Percentiles rank a stretch among this genome's conserved stretches.
Conservation (phyloP, 345 rosid species). For the Sisymbrium irio region DNA sequence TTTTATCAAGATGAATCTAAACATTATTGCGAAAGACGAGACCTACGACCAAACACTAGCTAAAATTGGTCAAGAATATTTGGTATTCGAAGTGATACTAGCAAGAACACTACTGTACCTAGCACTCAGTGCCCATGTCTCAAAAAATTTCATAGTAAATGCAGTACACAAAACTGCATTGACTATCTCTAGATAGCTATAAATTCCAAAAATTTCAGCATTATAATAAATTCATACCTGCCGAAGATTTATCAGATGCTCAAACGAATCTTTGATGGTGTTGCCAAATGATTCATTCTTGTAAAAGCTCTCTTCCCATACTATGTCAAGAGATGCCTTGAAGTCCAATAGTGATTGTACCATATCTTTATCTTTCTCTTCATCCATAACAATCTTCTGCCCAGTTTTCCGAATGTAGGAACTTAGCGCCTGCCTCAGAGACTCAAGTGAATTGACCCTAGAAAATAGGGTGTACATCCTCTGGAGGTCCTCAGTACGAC, state of each 20-base stretch:
- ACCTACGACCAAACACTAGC: neutral
- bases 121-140: neutral
- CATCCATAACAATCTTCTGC: conserved; percentile 85
- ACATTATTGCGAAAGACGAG: neutral
- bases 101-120: conserved; percentile 2
- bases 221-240: conserved; percentile 51
- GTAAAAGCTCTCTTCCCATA: conserved; percentile 91
- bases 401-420: conserved; percentile 82
- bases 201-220: neutral
- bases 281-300: conserved; percentile 88
- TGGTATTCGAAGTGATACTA: neutral
- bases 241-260: conserved; percentile 91
- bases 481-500: conserved; percentile 83
- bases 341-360: conserved; percentile 80
- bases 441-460: conserved; percentile 86
- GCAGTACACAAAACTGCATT: neutral
- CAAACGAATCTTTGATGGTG: conserved; percentile 93
- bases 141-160: neutral
- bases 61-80: neutral
- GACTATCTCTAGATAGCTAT: neutral
- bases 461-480: conserved; percentile 75
- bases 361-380: conserved; percentile 98
- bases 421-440: conserved; percentile 77
- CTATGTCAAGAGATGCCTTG: conserved; percentile 84
- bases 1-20: neutral